These are phyloP conservation scores for Conticribra guillardii DNA, from an alignment of 108 stramenopile genomes.

Conservation along the genomic window DNA sequence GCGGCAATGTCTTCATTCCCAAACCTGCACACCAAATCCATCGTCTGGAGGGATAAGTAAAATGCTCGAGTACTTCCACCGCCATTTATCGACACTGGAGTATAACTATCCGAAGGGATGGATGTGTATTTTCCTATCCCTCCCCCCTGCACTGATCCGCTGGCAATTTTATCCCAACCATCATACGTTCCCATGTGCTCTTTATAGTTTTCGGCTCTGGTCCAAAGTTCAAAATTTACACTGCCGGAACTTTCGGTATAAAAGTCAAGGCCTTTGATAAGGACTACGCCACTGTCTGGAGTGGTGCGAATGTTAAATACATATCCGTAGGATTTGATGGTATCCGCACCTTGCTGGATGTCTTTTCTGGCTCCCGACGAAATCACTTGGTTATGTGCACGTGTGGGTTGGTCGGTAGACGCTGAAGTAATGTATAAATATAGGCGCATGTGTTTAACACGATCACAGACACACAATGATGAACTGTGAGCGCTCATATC, in stretches of 20 bases:
- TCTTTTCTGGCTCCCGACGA: not conserved
- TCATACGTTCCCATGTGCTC: constrained; percentile 3
- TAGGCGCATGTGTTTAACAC: too few relatives aligned
- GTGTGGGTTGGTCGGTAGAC: not conserved
- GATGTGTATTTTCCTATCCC: constrained; percentile 20
- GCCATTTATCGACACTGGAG: constrained; percentile 5
- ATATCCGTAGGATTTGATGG: constrained; percentile 15
- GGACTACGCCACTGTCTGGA: not conserved
- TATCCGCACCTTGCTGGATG: constrained; percentile 4
- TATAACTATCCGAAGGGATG: constrained; percentile 4
- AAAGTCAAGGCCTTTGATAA: constrained; percentile 15
- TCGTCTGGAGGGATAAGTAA: constrained; percentile 16
- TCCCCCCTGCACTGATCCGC: constrained; percentile 2
- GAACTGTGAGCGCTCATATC: too few relatives aligned
- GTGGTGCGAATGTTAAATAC: constrained; percentile 16
- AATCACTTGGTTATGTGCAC: not conserved
- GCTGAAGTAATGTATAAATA: constrained; percentile 2
- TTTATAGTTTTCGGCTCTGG: not conserved
- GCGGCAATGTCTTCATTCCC: not conserved
- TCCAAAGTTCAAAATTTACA: constrained; percentile 20
- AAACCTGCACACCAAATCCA: constrained; percentile 15
- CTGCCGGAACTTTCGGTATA: constrained; percentile 6
- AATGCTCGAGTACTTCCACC: constrained; percentile 13
- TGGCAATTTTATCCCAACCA: constrained; percentile 9
- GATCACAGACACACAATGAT: too few relatives aligned